Evolutionary conservation across 2,329 filamentous ascomycete species (phyloP).

Genomic region (Venturia aucupariae): DNA sequence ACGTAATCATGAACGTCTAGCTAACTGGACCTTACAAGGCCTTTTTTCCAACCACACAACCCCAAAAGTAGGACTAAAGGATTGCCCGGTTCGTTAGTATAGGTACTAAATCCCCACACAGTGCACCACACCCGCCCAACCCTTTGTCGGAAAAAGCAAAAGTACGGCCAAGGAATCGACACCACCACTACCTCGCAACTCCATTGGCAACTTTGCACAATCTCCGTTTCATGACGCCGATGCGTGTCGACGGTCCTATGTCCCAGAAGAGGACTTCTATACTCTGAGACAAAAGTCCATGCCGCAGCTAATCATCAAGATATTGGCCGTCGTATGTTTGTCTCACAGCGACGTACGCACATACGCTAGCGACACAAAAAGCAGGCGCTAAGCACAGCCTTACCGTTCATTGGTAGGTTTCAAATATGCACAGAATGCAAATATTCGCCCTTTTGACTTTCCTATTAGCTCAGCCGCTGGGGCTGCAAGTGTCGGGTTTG

Average conservation of each 20-base stretch:
- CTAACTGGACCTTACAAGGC: slow-evolving; percentile 84
- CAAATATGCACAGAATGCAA: not conserved
- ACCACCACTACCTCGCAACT: slow-evolving; percentile 83
- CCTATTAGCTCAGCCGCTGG: slow-evolving; percentile 73
- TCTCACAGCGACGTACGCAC: too few relatives aligned
- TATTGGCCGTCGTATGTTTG: too few relatives aligned
- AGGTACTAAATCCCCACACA: slow-evolving; percentile 21
- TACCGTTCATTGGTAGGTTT: slow-evolving; percentile 53
- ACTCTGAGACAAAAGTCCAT: not conserved
- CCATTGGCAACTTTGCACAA: slow-evolving; percentile 92
- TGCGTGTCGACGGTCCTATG: slow-evolving; percentile 25
- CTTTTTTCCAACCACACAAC: too few relatives aligned
- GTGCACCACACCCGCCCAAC: slow-evolving; percentile 89
- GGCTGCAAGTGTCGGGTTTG: slow-evolving; percentile 90
- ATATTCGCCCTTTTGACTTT: not conserved
- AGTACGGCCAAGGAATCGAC: slow-evolving; percentile 94
- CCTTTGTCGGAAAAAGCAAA: slow-evolving; percentile 96
- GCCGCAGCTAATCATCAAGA: slow-evolving; percentile 85
- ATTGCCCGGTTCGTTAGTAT: too few relatives aligned
- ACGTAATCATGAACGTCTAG: too few relatives aligned
- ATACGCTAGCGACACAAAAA: slow-evolving; percentile 94
- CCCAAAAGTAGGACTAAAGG: too few relatives aligned
- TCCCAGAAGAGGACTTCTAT: not conserved
- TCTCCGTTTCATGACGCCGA: slow-evolving; percentile 89
- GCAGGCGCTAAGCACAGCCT: slow-evolving; percentile 99